Conservation (phyloP, 1,284 basidiomycete species). For the Pseudozyma flocculosa region DNA sequence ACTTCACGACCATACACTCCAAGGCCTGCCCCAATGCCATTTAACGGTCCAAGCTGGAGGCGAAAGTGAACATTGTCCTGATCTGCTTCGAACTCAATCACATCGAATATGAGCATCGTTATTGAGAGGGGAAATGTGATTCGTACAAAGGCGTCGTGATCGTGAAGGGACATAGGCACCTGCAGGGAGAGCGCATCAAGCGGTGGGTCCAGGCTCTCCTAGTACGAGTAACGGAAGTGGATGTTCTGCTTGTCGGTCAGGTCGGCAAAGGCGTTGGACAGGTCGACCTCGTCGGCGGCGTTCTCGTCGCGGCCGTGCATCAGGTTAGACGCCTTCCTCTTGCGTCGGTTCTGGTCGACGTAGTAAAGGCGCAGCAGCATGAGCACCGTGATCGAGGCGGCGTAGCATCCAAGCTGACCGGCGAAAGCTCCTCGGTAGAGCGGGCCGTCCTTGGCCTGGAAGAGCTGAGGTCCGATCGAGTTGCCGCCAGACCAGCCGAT, state of each 20-base stretch:
- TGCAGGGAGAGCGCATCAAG: too few relatives aligned
- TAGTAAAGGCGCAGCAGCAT: constrained; percentile 62
- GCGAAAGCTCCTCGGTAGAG: constrained; percentile 61
- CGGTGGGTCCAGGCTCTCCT: too few relatives aligned
- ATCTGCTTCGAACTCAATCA: too few relatives aligned
- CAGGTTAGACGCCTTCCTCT: constrained; percentile 18
- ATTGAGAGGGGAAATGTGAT: too few relatives aligned
- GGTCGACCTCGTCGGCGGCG: constrained; percentile 24
- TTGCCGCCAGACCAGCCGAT: constrained; percentile 45
- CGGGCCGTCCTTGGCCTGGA: constrained; percentile 32
- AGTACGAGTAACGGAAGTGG: constrained; percentile 33
- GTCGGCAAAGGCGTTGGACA: constrained; percentile 24
- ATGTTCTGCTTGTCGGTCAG: constrained; percentile 32
- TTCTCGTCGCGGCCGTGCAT: constrained; percentile 18
- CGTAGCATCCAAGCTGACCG: constrained; percentile 64
- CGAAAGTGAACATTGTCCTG: too few relatives aligned
- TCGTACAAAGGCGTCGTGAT: too few relatives aligned
- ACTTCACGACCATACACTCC: too few relatives aligned
- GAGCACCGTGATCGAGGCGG: constrained; percentile 60
- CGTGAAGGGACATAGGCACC: too few relatives aligned
- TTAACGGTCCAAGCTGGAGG: too few relatives aligned
- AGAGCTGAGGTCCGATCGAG: constrained; percentile 45
- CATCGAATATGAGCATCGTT: too few relatives aligned
- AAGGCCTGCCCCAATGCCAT: too few relatives aligned
- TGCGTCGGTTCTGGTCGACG: constrained; percentile 62